Conservation (phyloP, 139 green algal species). For the Picochlorum sp. region DNA sequence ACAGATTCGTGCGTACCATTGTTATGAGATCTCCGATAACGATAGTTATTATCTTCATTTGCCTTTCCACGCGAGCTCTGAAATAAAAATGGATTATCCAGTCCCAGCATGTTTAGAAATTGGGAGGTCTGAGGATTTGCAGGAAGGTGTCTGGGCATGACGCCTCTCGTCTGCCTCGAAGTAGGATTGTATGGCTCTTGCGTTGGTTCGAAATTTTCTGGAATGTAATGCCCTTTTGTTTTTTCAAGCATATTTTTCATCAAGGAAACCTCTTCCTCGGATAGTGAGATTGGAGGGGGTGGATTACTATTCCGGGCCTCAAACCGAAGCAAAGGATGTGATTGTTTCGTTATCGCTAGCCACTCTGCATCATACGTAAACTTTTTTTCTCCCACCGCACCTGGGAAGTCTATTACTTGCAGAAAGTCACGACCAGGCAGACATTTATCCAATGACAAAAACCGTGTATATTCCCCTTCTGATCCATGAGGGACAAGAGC, state of each 20-base stretch:
- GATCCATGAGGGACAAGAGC: constrained; percentile 47
- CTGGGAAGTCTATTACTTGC: constrained; percentile 72
- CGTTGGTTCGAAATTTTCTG: constrained; percentile 64
- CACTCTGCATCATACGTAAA: constrained; percentile 91
- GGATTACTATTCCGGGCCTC: constrained; percentile 16
- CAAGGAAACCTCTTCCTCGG: constrained; percentile 1
- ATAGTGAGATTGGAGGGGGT: background rate
- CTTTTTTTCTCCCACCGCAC: constrained; percentile 33
- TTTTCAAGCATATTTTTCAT: background rate
- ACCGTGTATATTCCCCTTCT: constrained; percentile 42
- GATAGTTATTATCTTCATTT: background rate
- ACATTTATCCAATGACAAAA: constrained; percentile 97
- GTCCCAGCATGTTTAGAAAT: background rate
- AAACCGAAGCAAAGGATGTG: constrained; percentile 51
- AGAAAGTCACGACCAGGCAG: constrained; percentile 84
- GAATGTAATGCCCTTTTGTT: constrained; percentile 27
- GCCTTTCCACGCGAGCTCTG: constrained; percentile 1
- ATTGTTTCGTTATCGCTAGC: constrained; percentile 74
- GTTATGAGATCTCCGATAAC: background rate
- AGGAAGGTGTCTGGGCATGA: background rate
- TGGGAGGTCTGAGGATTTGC: background rate
- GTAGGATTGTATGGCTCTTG: constrained; percentile 19
- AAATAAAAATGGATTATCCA: background rate
- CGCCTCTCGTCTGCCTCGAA: background rate
- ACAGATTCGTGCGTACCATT: background rate